phyloP scores from a whole-genome alignment of 768 basidiomycete species.

The Tricholomella constricta region DNA sequence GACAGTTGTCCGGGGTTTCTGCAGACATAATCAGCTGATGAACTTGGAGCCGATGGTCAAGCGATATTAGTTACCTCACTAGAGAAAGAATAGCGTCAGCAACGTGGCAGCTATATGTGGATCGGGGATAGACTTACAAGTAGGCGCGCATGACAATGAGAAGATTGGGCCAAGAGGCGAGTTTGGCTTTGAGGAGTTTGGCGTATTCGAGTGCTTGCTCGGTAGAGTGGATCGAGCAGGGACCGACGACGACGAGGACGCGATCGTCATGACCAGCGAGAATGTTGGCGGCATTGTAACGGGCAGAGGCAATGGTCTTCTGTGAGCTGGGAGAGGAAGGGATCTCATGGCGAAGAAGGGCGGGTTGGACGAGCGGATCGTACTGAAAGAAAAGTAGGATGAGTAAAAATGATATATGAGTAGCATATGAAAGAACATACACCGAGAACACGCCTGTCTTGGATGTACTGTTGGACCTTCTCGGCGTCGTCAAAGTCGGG shows the following conservation, averaged over 20 bases:
- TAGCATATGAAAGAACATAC: slow-evolving; percentile 43
- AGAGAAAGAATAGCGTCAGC: slow-evolving; percentile 13
- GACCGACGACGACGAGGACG: slow-evolving; percentile 89
- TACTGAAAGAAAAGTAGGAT: slow-evolving; percentile 51
- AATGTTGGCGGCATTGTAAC: slow-evolving; percentile 77
- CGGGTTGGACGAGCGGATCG: slow-evolving; percentile 94
- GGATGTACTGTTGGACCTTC: slow-evolving; percentile 71
- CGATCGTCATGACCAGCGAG: slow-evolving; percentile 85
- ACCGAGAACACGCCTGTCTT: slow-evolving; percentile 79
- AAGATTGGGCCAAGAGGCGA: slow-evolving; percentile 70
- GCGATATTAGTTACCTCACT: slow-evolving; percentile 41
- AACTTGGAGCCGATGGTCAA: not conserved
- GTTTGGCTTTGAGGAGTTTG: slow-evolving; percentile 65
- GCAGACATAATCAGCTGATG: slow-evolving; percentile 16
- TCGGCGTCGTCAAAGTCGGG: slow-evolving; percentile 65
- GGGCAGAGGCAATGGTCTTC: slow-evolving; percentile 76
- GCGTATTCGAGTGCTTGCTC: slow-evolving; percentile 87
- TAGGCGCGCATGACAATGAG: slow-evolving; percentile 96
- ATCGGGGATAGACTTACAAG: slow-evolving; percentile 63
- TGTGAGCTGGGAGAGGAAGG: slow-evolving; percentile 64
- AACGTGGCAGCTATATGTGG: slow-evolving; percentile 3
- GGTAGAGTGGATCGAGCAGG: slow-evolving; percentile 92
- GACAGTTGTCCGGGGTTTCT: slow-evolving; percentile 97
- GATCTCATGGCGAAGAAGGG: slow-evolving; percentile 86
- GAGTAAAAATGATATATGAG: slow-evolving; percentile 10